These are phyloP conservation scores for Trifolium subterraneum DNA, from an alignment of 306 rosid species.

Conservation along the genomic window DNA sequence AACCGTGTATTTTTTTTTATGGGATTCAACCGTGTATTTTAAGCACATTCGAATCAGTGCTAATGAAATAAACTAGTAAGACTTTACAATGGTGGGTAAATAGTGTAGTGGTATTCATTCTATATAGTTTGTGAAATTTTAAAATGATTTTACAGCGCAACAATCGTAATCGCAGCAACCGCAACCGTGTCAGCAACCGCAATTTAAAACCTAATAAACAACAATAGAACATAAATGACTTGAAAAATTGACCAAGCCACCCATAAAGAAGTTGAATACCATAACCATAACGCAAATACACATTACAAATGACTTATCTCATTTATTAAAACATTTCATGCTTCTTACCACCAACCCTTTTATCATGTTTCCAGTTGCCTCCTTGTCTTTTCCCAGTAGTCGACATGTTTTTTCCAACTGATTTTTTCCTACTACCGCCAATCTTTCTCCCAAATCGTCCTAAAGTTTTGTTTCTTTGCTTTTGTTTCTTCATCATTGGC, in stretches of 20 bases:
- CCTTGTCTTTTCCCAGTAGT: constrained; percentile 47
- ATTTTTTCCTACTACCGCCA: constrained; percentile 49
- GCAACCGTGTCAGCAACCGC: too few species aligned
- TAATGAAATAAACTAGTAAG: too few species aligned
- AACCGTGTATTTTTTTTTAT: too few species aligned
- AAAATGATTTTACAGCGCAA: too few species aligned
- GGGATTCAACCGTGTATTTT: too few species aligned
- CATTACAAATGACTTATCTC: background rate
- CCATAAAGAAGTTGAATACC: background rate
- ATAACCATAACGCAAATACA: background rate
- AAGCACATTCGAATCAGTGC: too few species aligned
- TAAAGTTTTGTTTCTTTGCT: constrained; percentile 72
- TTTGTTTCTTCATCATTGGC: constrained; percentile 75
- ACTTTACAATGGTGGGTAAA: too few species aligned
- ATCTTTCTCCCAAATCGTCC: constrained; percentile 58
- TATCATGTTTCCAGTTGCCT: constrained; percentile 48
- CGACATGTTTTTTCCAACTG: constrained; percentile 32
- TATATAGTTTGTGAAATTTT: too few species aligned
- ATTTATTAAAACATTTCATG: background rate
- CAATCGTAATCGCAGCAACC: too few species aligned
- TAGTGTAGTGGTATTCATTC: too few species aligned
- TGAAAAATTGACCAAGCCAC: background rate
- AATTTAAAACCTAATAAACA: too few species aligned
- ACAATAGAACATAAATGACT: background rate
- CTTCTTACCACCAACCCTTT: constrained; percentile 53